Evolutionary conservation across 139 green algal genomes (phyloP).

Genomic region (Zygnema circumcarinatum): DNA sequence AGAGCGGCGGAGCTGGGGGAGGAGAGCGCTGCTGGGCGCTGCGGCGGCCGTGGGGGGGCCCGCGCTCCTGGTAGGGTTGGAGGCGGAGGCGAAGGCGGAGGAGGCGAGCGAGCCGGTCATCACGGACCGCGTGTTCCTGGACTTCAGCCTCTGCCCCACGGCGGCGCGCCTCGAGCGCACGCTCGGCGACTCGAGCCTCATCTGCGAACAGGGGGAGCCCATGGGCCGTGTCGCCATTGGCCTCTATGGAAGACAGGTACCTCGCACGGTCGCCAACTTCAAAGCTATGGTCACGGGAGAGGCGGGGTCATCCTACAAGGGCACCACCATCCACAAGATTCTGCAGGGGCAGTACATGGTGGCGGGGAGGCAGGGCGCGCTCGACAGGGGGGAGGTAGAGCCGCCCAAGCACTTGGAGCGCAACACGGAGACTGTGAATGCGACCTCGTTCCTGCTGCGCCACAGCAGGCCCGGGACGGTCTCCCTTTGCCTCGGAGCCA

Average conservation of each 20-base stretch:
- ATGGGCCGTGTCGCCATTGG: constrained; percentile 65
- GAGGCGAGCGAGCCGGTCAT: constrained; percentile 6
- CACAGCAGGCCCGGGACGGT: constrained; percentile 55
- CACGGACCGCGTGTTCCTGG: constrained; percentile 47
- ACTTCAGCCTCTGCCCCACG: constrained; percentile 56
- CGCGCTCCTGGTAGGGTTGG: no score
- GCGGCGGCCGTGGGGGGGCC: background rate
- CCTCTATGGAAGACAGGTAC: constrained; percentile 59
- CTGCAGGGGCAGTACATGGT: constrained; percentile 55
- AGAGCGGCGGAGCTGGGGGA: background rate
- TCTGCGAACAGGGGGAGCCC: constrained; percentile 55
- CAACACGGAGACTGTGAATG: constrained; percentile 43
- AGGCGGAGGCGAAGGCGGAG: background rate
- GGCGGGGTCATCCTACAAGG: constrained; percentile 54
- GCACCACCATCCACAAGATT: constrained; percentile 55
- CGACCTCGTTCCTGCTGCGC: constrained; percentile 31
- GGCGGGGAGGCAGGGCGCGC: constrained; percentile 28
- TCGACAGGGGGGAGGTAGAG: constrained; percentile 45
- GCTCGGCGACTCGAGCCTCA: constrained; percentile 41
- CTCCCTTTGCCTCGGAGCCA: constrained; percentile 45
- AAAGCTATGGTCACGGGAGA: constrained; percentile 53
- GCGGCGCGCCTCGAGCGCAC: constrained; percentile 43
- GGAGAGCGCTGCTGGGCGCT: background rate
- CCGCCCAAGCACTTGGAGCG: constrained; percentile 13
- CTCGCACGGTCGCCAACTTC: constrained; percentile 63